Evolutionary conservation across 1,284 basidiomycete species (phyloP), one percentile per base, ranked within the genome.

Genomic region (Caloboletus firmus): DNA sequence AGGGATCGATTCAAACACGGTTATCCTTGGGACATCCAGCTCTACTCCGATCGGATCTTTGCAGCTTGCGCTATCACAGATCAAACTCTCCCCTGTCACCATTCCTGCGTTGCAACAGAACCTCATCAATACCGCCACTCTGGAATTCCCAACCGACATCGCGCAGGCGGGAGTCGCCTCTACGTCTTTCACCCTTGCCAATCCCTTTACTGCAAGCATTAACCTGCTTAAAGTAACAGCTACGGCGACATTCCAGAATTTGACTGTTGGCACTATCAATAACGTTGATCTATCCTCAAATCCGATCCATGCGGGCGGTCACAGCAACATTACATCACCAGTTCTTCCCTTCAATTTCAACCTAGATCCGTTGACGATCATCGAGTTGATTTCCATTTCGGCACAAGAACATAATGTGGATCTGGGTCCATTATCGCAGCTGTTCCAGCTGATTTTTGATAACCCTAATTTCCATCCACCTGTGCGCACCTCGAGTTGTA

Each of bases 161-260:
- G 79, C 78, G 9, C 71, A 77, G 55, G 87, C 81, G 0, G 83
- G 82, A 9, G 66, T 85, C 28, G 84, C 84, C 3, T 72, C 74
- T 28, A 74, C 80, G 3, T 72, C 79, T 0, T 86, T 89, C 62
- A 73, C 72, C 2, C 74, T 91, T 42, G 72, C 74, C 15, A 92
- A 91, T 63, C 88, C 89, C 3, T 91, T 91, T 72, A 89, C 87
- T 0, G 87, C 89, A 12, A 83, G 82, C 61, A 83, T 91, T 68
- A 89, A 86, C 66, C 67, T 91, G 18, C 64, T 87, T 32, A 68
- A 74, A 52, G 73, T 91, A n/a, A 73, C 72, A 11, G 82, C 87
- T 1, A 77, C 69, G 4, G 89, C 81, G 0, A 80, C 75, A 2
- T 84, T 79, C 71, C 75, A 79, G 34, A 75, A 76, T 47, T 61